These are phyloP conservation scores for Neofusicoccum sp. DNA, from an alignment of 2,329 filamentous ascomycete genomes.

Conservation along the genomic window DNA sequence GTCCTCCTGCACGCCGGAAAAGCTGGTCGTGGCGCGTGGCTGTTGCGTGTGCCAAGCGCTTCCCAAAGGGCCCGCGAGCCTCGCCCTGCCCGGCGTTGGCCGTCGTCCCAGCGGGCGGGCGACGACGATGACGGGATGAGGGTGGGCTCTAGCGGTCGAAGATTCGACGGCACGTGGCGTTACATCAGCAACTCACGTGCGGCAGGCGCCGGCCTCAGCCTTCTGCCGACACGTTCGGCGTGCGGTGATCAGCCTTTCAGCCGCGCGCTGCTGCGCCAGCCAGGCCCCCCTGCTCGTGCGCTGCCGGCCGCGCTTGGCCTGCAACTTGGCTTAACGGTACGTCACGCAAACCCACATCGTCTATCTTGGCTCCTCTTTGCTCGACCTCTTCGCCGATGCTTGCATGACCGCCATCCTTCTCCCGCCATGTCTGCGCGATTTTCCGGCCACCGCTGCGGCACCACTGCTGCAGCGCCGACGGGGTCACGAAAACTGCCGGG, in stretches of 20 bases:
- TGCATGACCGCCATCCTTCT: background rate
- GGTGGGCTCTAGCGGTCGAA: background rate
- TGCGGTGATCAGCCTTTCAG: background rate
- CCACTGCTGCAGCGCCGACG: background rate
- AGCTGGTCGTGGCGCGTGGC: background rate
- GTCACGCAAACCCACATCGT: background rate
- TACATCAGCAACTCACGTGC: background rate
- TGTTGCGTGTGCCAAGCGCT: slow-evolving; percentile 12
- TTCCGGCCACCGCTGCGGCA: background rate
- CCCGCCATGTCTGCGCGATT: too few relatives aligned
- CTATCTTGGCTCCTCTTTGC: background rate
- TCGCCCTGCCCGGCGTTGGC: background rate
- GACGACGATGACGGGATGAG: background rate
- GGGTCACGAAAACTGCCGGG: background rate
- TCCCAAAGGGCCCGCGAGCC: background rate
- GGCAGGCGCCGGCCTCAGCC: background rate
- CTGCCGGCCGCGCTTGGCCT: background rate
- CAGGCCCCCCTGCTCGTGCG: background rate
- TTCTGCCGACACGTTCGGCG: too few relatives aligned
- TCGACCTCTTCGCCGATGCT: slow-evolving; percentile 2
- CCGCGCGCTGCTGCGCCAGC: background rate
- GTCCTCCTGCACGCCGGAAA: background rate
- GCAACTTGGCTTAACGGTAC: slow-evolving; percentile 4
- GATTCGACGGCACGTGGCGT: background rate
- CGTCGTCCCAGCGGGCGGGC: background rate